Conservation (phyloP, 768 basidiomycete species). For the Tricholoma matsutake region DNA sequence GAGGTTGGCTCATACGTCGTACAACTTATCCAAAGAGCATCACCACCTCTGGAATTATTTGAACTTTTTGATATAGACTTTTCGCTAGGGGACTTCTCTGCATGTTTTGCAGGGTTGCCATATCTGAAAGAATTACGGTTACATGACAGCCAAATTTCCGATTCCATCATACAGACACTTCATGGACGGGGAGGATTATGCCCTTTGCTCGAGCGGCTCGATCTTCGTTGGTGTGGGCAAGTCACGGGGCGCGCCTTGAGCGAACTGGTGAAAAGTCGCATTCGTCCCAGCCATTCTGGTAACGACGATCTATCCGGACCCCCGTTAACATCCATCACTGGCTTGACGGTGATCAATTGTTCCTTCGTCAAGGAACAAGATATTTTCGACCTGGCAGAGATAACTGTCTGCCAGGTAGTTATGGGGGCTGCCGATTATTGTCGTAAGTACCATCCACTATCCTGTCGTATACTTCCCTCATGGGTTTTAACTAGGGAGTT, state of each 20-base stretch:
- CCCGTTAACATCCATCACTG: constrained; percentile 31
- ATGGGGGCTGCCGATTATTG: constrained; percentile 47
- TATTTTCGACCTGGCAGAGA: constrained; percentile 46
- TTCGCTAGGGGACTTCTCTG: constrained; percentile 19
- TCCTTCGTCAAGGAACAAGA: constrained; percentile 53
- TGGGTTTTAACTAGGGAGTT: constrained; percentile 30
- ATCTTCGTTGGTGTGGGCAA: constrained; percentile 60
- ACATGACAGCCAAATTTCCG: constrained; percentile 57
- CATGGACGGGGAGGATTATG: constrained; percentile 40
- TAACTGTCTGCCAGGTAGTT: constrained; percentile 46
- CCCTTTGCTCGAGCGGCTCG: constrained; percentile 44
- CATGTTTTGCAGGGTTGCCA: constrained; percentile 30
- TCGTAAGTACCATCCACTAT: constrained; percentile 36
- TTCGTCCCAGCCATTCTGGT: not conserved
- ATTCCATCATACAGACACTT: constrained; percentile 38
- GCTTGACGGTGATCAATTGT: constrained; percentile 55
- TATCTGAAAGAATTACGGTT: constrained; percentile 46
- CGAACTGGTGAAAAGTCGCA: constrained; percentile 43
- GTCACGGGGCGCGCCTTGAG: constrained; percentile 50
- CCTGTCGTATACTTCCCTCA: not conserved
- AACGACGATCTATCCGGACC: not conserved
- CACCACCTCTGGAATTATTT: constrained; percentile 27
- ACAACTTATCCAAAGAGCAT: constrained; percentile 21
- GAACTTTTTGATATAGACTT: constrained; percentile 26
- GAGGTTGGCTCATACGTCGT: constrained; percentile 22